Evolutionary conservation across 495 filamentous ascomycete species (phyloP).

Genomic region (Penicillium herquei): DNA sequence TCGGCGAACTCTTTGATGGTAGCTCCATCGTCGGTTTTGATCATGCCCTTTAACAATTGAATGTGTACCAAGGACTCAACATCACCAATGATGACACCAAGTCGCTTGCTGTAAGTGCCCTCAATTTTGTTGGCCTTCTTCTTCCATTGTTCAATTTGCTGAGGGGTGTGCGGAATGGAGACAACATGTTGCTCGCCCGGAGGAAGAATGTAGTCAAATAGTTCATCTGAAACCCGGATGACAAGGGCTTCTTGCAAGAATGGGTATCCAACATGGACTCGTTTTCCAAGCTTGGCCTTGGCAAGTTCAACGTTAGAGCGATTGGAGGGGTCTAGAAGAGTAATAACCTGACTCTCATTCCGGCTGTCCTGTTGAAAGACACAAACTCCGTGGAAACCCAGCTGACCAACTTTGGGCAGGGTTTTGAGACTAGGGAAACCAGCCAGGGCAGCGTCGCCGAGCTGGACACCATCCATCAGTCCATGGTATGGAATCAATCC

Average conservation of each 20-base stretch:
- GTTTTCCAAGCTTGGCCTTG: conserved; percentile 75
- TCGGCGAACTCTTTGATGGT: conserved; percentile 90
- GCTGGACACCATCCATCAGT: conserved; percentile 79
- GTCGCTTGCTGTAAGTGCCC: conserved; percentile 78
- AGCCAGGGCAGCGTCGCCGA: conserved; percentile 78
- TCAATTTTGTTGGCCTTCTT: conserved; percentile 85
- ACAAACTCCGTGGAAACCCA: conserved; percentile 88
- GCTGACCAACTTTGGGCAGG: conserved; percentile 71
- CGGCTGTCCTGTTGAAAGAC: conserved; percentile 98
- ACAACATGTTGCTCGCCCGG: conserved; percentile 59
- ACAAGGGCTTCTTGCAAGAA: conserved; percentile 94
- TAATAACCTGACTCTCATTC: conserved; percentile 95
- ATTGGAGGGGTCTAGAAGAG: conserved; percentile 68
- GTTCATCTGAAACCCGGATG: conserved; percentile 82
- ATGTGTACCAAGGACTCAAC: conserved; percentile 91
- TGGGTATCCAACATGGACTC: conserved; percentile 91
- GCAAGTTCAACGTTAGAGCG: conserved; percentile 69
- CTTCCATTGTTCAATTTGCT: conserved; percentile 77
- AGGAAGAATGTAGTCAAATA: conserved; percentile 83
- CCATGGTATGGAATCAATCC: conserved; percentile 84
- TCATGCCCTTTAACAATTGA: conserved; percentile 85
- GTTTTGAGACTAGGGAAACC: conserved; percentile 90
- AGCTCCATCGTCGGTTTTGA: conserved; percentile 86
- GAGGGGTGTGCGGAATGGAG: conserved; percentile 66
- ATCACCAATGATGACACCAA: conserved; percentile 81